Conservation (phyloP, 495 filamentous ascomycete genomes). For the Elasticomyces elasticus region DNA sequence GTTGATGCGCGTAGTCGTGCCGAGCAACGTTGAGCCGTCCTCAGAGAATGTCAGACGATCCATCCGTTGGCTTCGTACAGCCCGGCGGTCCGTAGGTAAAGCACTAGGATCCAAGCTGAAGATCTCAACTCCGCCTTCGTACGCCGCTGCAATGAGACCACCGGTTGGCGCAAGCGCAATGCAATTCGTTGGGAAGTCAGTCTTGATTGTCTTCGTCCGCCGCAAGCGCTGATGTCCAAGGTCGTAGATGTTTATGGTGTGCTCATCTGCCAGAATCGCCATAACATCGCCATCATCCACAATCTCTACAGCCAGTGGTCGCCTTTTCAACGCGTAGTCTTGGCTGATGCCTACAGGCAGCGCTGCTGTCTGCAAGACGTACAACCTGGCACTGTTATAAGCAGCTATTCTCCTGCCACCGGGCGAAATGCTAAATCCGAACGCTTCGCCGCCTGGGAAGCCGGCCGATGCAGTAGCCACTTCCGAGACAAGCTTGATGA, state of each 20-base stretch:
- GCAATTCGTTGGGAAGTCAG: constrained; percentile 18
- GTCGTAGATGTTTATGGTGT: constrained; percentile 23
- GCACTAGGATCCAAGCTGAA: constrained; percentile 16
- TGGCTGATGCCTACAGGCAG: constrained; percentile 22
- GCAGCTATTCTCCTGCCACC: constrained; percentile 15
- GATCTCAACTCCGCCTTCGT: constrained; percentile 23
- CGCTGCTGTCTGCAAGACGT: constrained; percentile 18
- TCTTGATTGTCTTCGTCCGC: constrained; percentile 18
- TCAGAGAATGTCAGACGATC: constrained; percentile 17
- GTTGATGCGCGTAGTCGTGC: constrained; percentile 20
- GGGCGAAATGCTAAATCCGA: constrained; percentile 21
- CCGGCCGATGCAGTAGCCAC: constrained; percentile 20
- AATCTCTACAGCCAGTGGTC: constrained; percentile 20
- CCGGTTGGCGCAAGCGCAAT: constrained; percentile 21
- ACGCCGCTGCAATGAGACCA: constrained; percentile 18
- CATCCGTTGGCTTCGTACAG: constrained; percentile 17
- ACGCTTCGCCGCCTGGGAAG: constrained; percentile 21
- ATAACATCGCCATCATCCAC: constrained; percentile 17
- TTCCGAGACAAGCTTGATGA: constrained; percentile 23
- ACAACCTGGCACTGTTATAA: constrained; percentile 19
- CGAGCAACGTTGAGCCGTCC: constrained; percentile 20
- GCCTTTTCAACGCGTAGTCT: constrained; percentile 21
- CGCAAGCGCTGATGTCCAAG: constrained; percentile 14
- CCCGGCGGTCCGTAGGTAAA: constrained; percentile 18
- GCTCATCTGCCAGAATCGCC: constrained; percentile 21